Percentiles rank a stretch among this genome's conserved stretches.
phyloP scores from a whole-genome alignment of 768 basidiomycete genomes.

The Mrakia gelida region DNA sequence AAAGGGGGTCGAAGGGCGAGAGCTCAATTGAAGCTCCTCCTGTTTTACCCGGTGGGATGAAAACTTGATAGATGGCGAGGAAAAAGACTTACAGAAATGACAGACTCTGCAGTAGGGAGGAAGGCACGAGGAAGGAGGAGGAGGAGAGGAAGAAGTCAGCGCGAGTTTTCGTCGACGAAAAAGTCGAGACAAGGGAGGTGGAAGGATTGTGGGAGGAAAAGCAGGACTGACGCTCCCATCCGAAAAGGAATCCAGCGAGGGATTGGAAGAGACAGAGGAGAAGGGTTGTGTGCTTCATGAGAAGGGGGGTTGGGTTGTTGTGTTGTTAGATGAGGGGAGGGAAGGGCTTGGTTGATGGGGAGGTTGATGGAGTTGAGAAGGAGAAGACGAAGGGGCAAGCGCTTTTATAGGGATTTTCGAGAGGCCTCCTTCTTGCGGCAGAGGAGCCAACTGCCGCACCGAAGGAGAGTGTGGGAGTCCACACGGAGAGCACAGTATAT shows the following conservation, averaged over 20 bases:
- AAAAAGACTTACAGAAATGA: slow-evolving; percentile 12
- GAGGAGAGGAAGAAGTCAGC: not conserved
- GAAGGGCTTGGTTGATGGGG: not conserved
- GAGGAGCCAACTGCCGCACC: not conserved
- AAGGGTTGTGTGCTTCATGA: slow-evolving; percentile 30
- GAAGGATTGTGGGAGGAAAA: not conserved
- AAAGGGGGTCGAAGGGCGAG: not conserved
- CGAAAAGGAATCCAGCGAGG: slow-evolving; percentile 33
- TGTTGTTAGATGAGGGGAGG: not conserved
- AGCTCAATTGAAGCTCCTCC: not conserved
- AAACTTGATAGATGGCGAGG: no score
- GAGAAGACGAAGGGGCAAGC: not conserved
- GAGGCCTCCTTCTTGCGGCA: no score
- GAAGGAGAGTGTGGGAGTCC: no score
- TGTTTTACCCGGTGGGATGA: not conserved
- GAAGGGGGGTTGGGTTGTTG: not conserved
- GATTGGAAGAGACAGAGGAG: slow-evolving; percentile 34
- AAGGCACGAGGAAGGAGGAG: not conserved
- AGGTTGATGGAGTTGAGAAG: slow-evolving; percentile 5
- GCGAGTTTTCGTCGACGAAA: no score
- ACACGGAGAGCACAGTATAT: no score
- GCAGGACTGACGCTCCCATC: slow-evolving; percentile 30
- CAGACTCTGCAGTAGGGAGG: slow-evolving; percentile 8
- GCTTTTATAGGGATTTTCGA: not conserved
- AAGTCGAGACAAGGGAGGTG: no score